These are phyloP conservation scores for Colletotrichum caudatum DNA, from an alignment of 2,329 filamentous ascomycete species.

Conservation along the genomic window DNA sequence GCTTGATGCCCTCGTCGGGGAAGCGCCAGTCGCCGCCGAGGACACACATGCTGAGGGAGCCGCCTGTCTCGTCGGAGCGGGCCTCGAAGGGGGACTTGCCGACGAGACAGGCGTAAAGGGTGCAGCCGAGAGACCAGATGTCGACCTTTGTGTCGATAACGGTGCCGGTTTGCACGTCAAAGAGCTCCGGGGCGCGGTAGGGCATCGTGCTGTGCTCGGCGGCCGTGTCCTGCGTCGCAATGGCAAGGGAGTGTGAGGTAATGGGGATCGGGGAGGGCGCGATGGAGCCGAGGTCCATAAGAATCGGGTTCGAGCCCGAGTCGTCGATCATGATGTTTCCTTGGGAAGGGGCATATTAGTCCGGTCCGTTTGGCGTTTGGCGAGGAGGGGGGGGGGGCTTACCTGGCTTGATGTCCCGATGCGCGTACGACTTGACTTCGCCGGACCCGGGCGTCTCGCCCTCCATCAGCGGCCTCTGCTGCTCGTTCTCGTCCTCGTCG, in stretches of 20 bases:
- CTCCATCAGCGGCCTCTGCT: constrained; percentile 87
- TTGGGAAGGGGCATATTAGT: constrained; percentile 46
- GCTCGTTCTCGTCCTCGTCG: constrained; percentile 77
- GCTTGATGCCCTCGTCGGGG: constrained; percentile 80
- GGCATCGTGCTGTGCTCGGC: constrained; percentile 99
- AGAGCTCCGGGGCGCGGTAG: constrained; percentile 96
- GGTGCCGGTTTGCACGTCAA: constrained; percentile 94
- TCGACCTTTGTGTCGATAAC: constrained; percentile 96
- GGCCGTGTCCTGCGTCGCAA: constrained; percentile 93
- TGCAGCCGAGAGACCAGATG: constrained; percentile 97
- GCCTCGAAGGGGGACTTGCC: constrained; percentile 98
- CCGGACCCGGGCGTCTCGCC: constrained; percentile 79
- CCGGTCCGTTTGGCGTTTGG: not conserved
- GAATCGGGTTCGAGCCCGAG: constrained; percentile 85
- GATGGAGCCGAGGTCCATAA: constrained; percentile 97
- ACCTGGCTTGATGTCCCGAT: constrained; percentile 98
- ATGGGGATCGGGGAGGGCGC: constrained; percentile 89
- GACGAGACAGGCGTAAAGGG: constrained; percentile 95
- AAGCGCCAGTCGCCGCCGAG: constrained; percentile 96
- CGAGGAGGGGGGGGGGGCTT: constrained; percentile 48
- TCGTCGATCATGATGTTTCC: constrained; percentile 99
- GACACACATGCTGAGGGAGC: constrained; percentile 91
- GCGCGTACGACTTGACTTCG: constrained; percentile 84
- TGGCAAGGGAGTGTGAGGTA: constrained; percentile 87
- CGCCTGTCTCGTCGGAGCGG: constrained; percentile 94